Evolutionary conservation across 2,329 filamentous ascomycete species (phyloP), one percentile per base, ranked within the genome.

Genomic region (Neocatenulostroma microsporum): DNA sequence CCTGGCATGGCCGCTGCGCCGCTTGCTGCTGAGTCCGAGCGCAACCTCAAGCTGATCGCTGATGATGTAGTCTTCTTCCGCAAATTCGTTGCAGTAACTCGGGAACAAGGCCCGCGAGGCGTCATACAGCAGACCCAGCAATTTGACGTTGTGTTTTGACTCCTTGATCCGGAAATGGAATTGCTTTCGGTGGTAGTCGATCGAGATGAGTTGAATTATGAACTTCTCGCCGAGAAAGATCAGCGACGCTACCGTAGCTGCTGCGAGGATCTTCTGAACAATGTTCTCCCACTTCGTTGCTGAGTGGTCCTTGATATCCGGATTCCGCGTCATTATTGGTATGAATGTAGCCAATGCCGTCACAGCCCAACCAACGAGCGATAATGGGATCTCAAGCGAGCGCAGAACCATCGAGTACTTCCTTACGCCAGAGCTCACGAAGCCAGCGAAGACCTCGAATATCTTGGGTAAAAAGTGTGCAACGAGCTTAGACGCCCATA

Each of bases 31-130:
- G 13, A 85, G 67, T 46, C 77, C 40, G 11, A 43, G 39, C 6
- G 48, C 72, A 30, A 85, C 67, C 53, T 87, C 61, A 28, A 71
- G 48, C 15, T 63, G 83, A 62, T 94, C 87, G 55, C 84, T 84
- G 57, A 98, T 95, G 53, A 86, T 71, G 56, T 88, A 84, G 61
- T 98, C 91, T 58, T 96, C 91, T 17, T 95, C 84, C 13, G 74
- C 71, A 52, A 98, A 96, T 53, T 96, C 89, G 17, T 70, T 72
- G 63, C 87, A 94, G 65, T 94, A 94, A 63, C 87, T 82, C 18
- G 91, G 91, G 55, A 96, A 98, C 34, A 96, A 70, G 4, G 78
- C 73, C 36, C 87, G 76, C 3, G 89, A 95, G 14, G 88, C 87
- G 47, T 96, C 88, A 60, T 93, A 95, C 37, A 98, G 77, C 20